Percentiles rank a stretch among this genome's conserved stretches.
These are phyloP conservation scores for Boletus sp. DNA, from an alignment of 1,284 basidiomycete species.

Conservation along the genomic window DNA sequence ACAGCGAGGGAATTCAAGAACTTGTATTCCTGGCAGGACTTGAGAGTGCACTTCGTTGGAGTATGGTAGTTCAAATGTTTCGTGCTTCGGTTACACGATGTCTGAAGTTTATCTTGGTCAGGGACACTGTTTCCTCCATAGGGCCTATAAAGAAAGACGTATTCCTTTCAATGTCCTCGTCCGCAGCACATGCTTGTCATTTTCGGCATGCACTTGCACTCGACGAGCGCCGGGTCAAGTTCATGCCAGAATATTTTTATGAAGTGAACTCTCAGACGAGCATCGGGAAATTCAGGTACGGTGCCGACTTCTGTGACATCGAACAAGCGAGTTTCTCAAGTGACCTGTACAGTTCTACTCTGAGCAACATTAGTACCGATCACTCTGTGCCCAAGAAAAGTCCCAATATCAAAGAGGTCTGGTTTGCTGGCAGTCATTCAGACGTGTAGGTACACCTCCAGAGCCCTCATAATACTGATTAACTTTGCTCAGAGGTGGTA, in stretches of 20 bases:
- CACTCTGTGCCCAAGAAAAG: not conserved
- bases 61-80: slow-evolving; percentile 38
- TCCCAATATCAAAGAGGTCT: slow-evolving; percentile 35
- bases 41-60: slow-evolving; percentile 46
- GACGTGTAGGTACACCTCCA: slow-evolving; percentile 33
- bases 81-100: not conserved
- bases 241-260: not conserved
- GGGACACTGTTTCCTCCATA: slow-evolving; percentile 46
- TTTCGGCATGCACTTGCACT: not conserved
- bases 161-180: slow-evolving; percentile 31
- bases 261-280: slow-evolving; percentile 25
- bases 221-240: not conserved
- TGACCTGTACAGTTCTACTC: too few relatives aligned
- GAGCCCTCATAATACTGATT: not conserved
- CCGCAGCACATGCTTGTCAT: slow-evolving; percentile 1
- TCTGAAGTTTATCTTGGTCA: slow-evolving; percentile 17
- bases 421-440: slow-evolving; percentile 40
- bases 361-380: too few relatives aligned
- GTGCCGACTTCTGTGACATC: not conserved
- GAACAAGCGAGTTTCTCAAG: too few relatives aligned
- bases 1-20: slow-evolving; percentile 38
- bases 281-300: slow-evolving; percentile 11
- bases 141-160: slow-evolving; percentile 29
- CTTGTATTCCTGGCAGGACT: slow-evolving; percentile 39
- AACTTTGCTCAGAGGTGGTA: slow-evolving; percentile 26